A percentile compares a stretch with the other conserved stretches of the same genome.
Evolutionary conservation across 257 asterid genomes (phyloP).

Genomic region (Plectranthus barbatus): DNA sequence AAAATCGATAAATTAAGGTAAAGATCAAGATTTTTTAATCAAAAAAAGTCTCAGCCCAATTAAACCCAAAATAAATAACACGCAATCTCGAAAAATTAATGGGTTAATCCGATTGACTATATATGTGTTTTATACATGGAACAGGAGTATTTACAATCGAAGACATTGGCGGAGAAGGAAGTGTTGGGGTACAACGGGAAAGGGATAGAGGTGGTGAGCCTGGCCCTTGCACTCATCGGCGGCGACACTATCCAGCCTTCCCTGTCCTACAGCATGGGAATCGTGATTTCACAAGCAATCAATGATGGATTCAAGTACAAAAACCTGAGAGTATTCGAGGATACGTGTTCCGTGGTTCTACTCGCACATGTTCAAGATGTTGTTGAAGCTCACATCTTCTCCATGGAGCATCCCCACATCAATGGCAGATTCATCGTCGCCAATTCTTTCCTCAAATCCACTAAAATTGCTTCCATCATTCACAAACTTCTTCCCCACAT

Average conservation of each 20-base stretch:
- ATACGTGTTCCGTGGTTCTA: constrained; percentile 38
- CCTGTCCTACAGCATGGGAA: constrained; percentile 15
- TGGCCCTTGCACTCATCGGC: constrained; percentile 54
- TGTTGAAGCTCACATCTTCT: constrained; percentile 39
- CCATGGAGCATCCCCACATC: constrained; percentile 23
- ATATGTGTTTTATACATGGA: too few relatives aligned
- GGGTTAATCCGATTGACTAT: too few relatives aligned
- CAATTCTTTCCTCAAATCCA: constrained; percentile 23
- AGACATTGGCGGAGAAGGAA: constrained; percentile 44
- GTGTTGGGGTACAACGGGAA: constrained; percentile 32
- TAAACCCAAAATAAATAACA: too few relatives aligned
- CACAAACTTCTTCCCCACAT: constrained; percentile 13
- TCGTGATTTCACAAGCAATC: constrained; percentile 15
- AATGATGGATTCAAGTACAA: constrained; percentile 8
- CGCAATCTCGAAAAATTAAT: too few relatives aligned
- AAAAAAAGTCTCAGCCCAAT: too few relatives aligned
- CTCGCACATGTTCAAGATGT: constrained; percentile 41
- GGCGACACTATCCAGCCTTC: constrained; percentile 32
- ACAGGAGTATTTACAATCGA: constrained; percentile 44
- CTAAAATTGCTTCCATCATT: constrained; percentile 28
- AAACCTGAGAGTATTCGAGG: constrained; percentile 38
- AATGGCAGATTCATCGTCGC: constrained; percentile 48
- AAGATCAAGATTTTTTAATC: too few relatives aligned
- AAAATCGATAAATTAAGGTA: too few relatives aligned
- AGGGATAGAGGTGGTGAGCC: constrained; percentile 41